Percentiles rank a stretch among this genome's conserved stretches.
Evolutionary conservation across 148 eudicot species (phyloP).

Genomic region (Cornus controversa): DNA sequence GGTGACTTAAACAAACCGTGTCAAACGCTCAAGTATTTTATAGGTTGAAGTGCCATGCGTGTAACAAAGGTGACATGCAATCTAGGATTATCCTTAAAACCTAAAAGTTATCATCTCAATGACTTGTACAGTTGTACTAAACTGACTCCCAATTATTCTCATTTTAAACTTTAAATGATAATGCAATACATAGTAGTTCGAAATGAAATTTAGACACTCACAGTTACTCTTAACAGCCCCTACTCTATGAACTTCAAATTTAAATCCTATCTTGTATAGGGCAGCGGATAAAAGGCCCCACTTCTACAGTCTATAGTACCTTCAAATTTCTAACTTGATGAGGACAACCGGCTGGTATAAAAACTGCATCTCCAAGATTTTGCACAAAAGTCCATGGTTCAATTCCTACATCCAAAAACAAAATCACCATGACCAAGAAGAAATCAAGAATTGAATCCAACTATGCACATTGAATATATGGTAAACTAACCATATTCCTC

Average conservation of each 20-base stretch:
- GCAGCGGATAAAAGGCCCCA: slow-evolving; percentile 62
- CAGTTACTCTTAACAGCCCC: neutral
- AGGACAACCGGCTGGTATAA: too few relatives aligned
- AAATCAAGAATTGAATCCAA: too few relatives aligned
- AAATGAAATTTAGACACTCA: too few relatives aligned
- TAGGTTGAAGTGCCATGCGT: neutral
- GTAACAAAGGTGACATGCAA: neutral
- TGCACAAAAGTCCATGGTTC: slow-evolving; percentile 69
- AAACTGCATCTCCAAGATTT: slow-evolving; percentile 59
- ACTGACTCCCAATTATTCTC: neutral
- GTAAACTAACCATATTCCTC: too few relatives aligned
- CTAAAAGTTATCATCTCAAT: neutral
- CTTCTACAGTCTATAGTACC: too few relatives aligned
- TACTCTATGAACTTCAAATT: neutral
- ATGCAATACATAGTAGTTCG: neutral
- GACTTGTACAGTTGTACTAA: too few relatives aligned
- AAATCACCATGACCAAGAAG: too few relatives aligned
- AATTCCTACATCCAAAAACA: slow-evolving; percentile 42
- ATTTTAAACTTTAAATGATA: too few relatives aligned
- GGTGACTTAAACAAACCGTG: too few relatives aligned
- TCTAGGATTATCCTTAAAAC: neutral
- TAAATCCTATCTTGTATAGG: neutral
- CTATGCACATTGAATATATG: too few relatives aligned
- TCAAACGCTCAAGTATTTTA: neutral
- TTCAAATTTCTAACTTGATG: too few relatives aligned